Conservation (phyloP, 179 eudicot genomes). For the Heliamphora pulchella region DNA sequence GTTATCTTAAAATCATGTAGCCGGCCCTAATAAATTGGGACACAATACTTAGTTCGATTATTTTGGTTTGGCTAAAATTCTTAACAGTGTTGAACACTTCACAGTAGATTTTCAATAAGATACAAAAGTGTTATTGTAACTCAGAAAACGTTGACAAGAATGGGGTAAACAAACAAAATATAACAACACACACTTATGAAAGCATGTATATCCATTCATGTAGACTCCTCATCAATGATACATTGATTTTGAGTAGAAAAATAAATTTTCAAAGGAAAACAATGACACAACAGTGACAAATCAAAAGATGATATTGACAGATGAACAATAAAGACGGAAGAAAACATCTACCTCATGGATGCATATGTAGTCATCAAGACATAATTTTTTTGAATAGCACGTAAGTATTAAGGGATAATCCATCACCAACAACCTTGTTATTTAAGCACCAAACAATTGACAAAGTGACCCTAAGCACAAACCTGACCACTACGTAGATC, state of each 20-base stretch:
- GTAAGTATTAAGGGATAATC: no score
- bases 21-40: no score
- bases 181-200: neutral
- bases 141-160: neutral
- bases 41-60: no score
- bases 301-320: neutral
- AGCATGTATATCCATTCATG: neutral
- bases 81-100: neutral
- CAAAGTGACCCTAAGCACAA: conserved; percentile 19
- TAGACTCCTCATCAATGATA: no score
- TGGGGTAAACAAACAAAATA: neutral
- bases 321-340: neutral
- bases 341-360: neutral
- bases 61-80: no score
- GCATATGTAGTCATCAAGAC: conserved; percentile 4
- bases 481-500: conserved; percentile 90
- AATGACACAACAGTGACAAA: neutral
- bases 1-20: no score
- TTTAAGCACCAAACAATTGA: neutral
- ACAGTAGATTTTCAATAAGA: neutral
- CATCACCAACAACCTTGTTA: conserved; percentile 3
- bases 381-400: neutral
- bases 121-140: neutral
- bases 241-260: conserved; percentile 6
- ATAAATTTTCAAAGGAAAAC: conserved; percentile 1